Evolutionary conservation across 768 basidiomycete genomes (phyloP), one percentile per base, ranked within the genome.

Genomic region (Tulasnella sp.): DNA sequence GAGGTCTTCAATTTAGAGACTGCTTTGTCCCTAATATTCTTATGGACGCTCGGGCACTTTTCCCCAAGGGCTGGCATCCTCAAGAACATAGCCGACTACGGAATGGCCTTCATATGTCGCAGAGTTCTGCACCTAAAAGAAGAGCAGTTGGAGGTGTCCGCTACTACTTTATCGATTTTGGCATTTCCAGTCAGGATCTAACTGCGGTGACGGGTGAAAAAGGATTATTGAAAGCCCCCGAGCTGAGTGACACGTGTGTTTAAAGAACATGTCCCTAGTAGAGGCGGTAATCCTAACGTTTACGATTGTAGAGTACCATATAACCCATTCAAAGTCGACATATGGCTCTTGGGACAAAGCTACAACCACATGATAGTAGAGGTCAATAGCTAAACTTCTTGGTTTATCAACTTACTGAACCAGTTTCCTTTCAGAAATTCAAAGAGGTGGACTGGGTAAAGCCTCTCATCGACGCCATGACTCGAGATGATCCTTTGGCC

Each of bases 141-240:
- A 31, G 22, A 28, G 49, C 37, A 28, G 37, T 29, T 16, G 49
- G 37, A 8, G 20, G 28, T 28, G 27, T 51, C 13, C 37, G 46
- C 10, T 53, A 53, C 19, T 53, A 45, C 31, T 9, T 53, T 20
- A 45, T 53, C 2, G 51, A 53, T 33, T 53, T 53, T 24, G 51
- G 44, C 7, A 15, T 53, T 12, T 47, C 51, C 15, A 53, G 43
- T n/a, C n/a, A 29, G 10, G 27, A 41, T 16, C 2, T 41, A 42
- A 20, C 40, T 20, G 13, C 24, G 19, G 39, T 25, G 2, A 25
- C 24, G 4, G 51, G 51, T 3, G 12, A 20, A 5, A 5, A 2
- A 16, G 51, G 51, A 10, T 44, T 44, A 27, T 28, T 44, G 25
- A 20, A 41, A 32, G 51, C 51, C 3, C 51, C 51, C 3, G 51